A percentile compares a stretch with the other conserved stretches of the same genome.
phyloP scores from a whole-genome alignment of 192 early-diverging fungal genomes.

The Dimargaris cristalligena region DNA sequence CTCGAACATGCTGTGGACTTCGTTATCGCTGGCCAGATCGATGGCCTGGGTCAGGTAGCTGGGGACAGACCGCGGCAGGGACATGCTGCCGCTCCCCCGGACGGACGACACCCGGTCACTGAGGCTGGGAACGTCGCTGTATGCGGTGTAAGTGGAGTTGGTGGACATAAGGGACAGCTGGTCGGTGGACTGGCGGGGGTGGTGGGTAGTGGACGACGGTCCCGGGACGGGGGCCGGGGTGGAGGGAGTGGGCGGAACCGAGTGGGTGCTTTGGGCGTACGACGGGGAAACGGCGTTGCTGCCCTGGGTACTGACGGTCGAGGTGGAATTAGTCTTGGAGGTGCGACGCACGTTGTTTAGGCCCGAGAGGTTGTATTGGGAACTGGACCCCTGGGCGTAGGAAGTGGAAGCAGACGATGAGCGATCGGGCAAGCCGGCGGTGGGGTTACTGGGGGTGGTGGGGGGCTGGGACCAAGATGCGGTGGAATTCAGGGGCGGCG shows the following conservation, averaged over 20 bases:
- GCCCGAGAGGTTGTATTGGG: no score
- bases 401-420: not conserved
- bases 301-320: not conserved
- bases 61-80: slow-evolving; percentile 1
- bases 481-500: not conserved
- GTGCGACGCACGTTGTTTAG: not conserved
- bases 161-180: slow-evolving; percentile 3
- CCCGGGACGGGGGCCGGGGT: not conserved
- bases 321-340: not conserved
- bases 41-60: slow-evolving; percentile 13
- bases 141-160: not conserved
- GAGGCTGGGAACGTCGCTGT: slow-evolving; percentile 18
- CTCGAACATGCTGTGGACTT: slow-evolving; percentile 28
- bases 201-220: not conserved
- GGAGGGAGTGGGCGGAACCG: not conserved
- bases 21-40: slow-evolving; percentile 22
- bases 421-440: slow-evolving; percentile 9
- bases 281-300: not conserved
- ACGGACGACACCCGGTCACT: slow-evolving; percentile 9
- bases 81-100: slow-evolving; percentile 16
- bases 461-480: slow-evolving; percentile 2
- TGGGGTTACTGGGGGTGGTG: slow-evolving; percentile 11
- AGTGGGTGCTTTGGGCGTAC: not conserved
- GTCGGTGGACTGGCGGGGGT: slow-evolving; percentile 9
- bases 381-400: no score